Evolutionary conservation across 1,284 basidiomycete species (phyloP).

Genomic region (Ceratobasidium sp.): DNA sequence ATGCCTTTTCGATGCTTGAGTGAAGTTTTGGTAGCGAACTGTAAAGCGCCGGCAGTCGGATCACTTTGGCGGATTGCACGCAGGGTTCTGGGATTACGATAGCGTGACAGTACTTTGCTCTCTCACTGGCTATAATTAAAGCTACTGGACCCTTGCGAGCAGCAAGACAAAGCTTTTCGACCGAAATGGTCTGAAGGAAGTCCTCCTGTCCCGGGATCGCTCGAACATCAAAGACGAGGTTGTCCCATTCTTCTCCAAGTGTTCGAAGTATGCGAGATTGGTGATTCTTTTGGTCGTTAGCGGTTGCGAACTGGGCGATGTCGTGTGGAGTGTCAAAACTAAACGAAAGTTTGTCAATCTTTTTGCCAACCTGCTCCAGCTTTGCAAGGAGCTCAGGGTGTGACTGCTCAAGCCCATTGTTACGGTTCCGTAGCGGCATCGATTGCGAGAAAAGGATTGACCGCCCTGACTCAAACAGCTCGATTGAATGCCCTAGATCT

Average conservation of each 20-base stretch:
- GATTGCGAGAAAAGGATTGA: not conserved
- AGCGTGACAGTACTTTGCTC: not conserved
- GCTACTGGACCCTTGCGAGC: not conserved
- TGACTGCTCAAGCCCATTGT: not conserved
- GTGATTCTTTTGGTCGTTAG: not conserved
- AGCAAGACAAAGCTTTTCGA: not conserved
- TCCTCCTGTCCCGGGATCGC: not conserved
- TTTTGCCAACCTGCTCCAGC: not conserved
- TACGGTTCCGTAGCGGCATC: not conserved
- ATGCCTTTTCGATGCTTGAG: not conserved
- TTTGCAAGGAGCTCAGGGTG: not conserved
- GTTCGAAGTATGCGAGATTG: not conserved
- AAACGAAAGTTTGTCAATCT: not conserved
- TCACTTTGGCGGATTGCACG: not conserved
- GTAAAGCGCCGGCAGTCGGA: not conserved
- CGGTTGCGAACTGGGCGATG: not conserved
- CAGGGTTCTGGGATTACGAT: not conserved
- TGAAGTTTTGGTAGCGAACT: not conserved
- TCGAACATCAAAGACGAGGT: not conserved
- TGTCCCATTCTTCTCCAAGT: not conserved
- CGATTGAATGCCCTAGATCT: not conserved
- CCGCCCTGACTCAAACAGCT: not conserved
- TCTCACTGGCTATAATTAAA: not conserved
- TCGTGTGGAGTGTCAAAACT: no score
- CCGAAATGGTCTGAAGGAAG: not conserved